A percentile compares a stretch with the other conserved stretches of the same genome.
Evolutionary conservation across 768 basidiomycete species (phyloP).

Genomic region (Boletus rubescentipes): DNA sequence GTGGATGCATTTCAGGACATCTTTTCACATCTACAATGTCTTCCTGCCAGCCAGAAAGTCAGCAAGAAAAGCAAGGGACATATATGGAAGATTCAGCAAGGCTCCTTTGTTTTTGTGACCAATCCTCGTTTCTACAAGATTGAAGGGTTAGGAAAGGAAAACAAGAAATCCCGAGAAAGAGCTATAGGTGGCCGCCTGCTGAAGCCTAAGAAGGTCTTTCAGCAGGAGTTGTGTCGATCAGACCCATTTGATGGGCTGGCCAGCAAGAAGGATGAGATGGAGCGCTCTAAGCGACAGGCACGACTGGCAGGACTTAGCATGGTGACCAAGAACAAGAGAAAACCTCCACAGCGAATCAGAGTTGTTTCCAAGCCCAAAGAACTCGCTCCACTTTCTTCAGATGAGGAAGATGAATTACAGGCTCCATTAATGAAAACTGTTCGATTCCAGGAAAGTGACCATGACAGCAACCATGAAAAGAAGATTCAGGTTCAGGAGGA

Average conservation of each 20-base stretch:
- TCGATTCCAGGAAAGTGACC: too few relatives aligned
- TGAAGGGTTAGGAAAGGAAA: background rate
- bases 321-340: background rate
- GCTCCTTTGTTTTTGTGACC: background rate
- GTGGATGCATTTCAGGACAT: background rate
- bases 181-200: too few relatives aligned
- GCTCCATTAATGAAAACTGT: too few relatives aligned
- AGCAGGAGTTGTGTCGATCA: background rate
- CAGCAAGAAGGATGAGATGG: conserved; percentile 1
- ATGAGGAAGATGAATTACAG: background rate
- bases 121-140: conserved; percentile 10
- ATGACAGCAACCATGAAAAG: too few relatives aligned
- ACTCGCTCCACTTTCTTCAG: background rate
- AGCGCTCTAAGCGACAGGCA: background rate
- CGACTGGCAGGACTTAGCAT: background rate
- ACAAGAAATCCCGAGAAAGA: too few relatives aligned
- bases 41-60: conserved; percentile 3
- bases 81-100: background rate
- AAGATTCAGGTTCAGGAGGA: too few relatives aligned
- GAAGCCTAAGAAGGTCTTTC: conserved; percentile 4
- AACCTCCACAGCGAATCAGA: background rate
- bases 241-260: background rate
- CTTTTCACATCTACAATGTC: conserved; percentile 3
- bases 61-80: conserved; percentile 5
- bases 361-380: background rate